Evolutionary conservation across 1,139 yeast genomes (phyloP).

Genomic region (Candida pseudocylindracea): DNA sequence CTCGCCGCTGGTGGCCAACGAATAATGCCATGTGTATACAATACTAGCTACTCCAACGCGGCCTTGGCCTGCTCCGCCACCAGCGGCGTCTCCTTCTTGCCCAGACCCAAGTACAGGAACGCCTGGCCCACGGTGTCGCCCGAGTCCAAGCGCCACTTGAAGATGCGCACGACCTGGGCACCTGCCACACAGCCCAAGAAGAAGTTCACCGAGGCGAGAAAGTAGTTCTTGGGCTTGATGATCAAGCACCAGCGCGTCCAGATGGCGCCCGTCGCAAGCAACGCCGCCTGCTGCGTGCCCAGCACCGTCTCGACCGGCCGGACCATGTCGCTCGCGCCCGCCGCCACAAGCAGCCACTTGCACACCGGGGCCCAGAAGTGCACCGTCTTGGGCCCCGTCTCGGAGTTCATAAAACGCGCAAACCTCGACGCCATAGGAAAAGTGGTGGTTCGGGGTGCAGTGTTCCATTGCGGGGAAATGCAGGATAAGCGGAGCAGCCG

Average conservation of each 20-base stretch:
- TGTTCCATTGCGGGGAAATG: too few relatives aligned
- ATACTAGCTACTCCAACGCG: too few relatives aligned
- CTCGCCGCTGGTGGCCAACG: too few relatives aligned
- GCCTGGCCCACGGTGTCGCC: constrained; percentile 31
- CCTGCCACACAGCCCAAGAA: constrained; percentile 86
- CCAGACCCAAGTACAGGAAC: constrained; percentile 32
- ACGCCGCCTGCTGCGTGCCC: constrained; percentile 82
- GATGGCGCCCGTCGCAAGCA: constrained; percentile 78
- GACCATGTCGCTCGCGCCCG: constrained; percentile 68
- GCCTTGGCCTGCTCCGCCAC: too few relatives aligned
- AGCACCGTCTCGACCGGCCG: constrained; percentile 85
- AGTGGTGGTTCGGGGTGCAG: too few relatives aligned
- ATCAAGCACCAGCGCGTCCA: constrained; percentile 99
- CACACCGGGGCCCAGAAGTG: constrained; percentile 72
- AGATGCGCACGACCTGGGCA: constrained; percentile 54
- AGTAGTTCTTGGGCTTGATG: constrained; percentile 67
- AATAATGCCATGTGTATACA: too few relatives aligned
- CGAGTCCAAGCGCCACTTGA: constrained; percentile 28
- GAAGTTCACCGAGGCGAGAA: constrained; percentile 85
- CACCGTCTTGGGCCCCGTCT: constrained; percentile 87
- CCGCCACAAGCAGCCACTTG: constrained; percentile 78
- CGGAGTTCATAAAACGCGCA: constrained; percentile 53
- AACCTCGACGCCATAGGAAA: constrained; percentile 25
- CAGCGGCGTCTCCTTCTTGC: constrained; percentile 8
- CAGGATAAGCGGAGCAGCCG: too few relatives aligned